Evolutionary conservation across 23 red algal species (phyloP), one percentile per base, ranked within the genome.

Genomic region (Chondrus crispus): DNA sequence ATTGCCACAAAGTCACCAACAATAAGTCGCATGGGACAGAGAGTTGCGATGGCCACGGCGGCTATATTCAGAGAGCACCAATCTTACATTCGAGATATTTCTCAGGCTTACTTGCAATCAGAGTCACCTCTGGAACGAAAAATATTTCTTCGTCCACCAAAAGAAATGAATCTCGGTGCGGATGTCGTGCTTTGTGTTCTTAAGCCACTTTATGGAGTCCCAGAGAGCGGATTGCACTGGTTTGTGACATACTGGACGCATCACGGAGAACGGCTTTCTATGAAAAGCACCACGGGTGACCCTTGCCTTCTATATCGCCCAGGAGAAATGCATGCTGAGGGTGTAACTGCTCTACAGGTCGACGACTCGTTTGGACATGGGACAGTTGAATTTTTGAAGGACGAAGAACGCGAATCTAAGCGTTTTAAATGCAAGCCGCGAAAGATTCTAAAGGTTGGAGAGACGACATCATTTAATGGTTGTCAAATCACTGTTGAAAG

Each of bases 91-190:
- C 16, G 73, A 11, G 87, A 91, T 33, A 91, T 81, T 38, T 54
- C 73, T 2, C 74, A 91, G 75, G 87, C 87, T 33, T 81, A 81
- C 26, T 38, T 82, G 16, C 87, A 91, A 43, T 80, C 87, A 7
- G 60, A 68, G 46, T 71, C 74, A 2, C 20, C 13, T 11, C 13
- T 91, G 48, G 71, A 91, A 82, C 20, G 87, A 19, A 42, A 68
- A 39, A 60, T n/a, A 57, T 91, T 53, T 72, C 22, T 66, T n/a
- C 47, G 41, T 26, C 3, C 72, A 10, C 71, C 87, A 19, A 11
- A 16, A 6, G 53, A 91, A 13, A 91, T 91, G 60, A 40, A 37
- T 53, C 62, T 91, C 40, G 16, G 11, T 33, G 13, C 19, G 35
- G 48, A 48, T 50, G 49, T 68, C 19, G 51, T 69, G n/a, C 38